These are phyloP conservation scores for Mycena crocata DNA, from an alignment of 768 basidiomycete species.

Conservation along the genomic window DNA sequence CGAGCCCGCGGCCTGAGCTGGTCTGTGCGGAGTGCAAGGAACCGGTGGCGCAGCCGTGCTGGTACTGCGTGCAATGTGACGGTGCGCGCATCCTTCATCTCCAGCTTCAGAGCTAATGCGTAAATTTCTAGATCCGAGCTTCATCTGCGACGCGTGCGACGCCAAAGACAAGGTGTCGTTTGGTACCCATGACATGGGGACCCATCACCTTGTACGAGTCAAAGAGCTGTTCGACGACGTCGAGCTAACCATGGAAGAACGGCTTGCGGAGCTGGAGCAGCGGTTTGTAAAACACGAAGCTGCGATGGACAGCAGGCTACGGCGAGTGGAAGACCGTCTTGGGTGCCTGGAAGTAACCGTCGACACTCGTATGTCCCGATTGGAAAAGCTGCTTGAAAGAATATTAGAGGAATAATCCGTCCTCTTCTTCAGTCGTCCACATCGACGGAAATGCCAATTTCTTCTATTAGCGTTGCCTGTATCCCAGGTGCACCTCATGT, in stretches of 20 bases:
- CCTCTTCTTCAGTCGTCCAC: too few species aligned
- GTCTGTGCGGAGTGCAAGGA: constrained; percentile 21
- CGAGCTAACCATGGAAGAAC: constrained; percentile 27
- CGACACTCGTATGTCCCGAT: constrained; percentile 18
- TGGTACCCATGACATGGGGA: constrained; percentile 19
- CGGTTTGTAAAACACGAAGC: constrained; percentile 26
- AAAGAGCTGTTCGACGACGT: constrained; percentile 20
- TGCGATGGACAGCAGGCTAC: constrained; percentile 15
- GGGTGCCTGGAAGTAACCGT: constrained; percentile 13
- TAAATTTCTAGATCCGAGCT: constrained; percentile 17
- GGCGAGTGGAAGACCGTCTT: constrained; percentile 14
- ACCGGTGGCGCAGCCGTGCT: constrained; percentile 23
- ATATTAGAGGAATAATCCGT: neutral
- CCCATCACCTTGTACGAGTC: constrained; percentile 30
- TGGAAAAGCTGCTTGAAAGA: constrained; percentile 25
- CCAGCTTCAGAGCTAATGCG: neutral
- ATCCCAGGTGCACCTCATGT: too few species aligned
- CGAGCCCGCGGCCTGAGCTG: neutral
- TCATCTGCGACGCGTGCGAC: constrained; percentile 29
- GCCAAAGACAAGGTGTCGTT: constrained; percentile 16
- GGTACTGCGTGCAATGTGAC: constrained; percentile 34
- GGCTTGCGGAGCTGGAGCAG: constrained; percentile 27
- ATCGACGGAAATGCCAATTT: too few species aligned
- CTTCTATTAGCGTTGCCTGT: too few species aligned
- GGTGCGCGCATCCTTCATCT: constrained; percentile 1